Percentiles rank a stretch among this genome's conserved stretches.
These are phyloP conservation scores for Cutaneotrichosporon daszewskae DNA, from an alignment of 1,284 basidiomycete species.

Conservation along the genomic window DNA sequence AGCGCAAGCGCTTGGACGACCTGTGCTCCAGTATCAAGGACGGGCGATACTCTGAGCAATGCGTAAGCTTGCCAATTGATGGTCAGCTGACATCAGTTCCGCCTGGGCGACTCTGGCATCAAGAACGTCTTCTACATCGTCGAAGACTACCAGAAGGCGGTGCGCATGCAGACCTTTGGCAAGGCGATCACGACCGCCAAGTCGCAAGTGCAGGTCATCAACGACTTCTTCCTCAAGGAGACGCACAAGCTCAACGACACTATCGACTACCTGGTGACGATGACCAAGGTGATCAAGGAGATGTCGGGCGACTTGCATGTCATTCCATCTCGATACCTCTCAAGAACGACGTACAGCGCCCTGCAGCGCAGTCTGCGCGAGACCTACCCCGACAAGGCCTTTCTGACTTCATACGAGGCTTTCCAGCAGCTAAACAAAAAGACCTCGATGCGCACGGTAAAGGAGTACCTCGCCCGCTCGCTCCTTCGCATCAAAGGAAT, in stretches of 20 bases:
- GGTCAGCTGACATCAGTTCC: conserved; percentile 43
- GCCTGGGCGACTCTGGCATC: conserved; percentile 51
- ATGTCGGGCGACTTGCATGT: conserved; percentile 43
- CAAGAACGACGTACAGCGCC: conserved; percentile 30
- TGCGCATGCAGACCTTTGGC: conserved; percentile 34
- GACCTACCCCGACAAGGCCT: conserved; percentile 31
- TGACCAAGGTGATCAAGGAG: conserved; percentile 50
- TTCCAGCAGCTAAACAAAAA: conserved; percentile 53
- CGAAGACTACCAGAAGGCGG: conserved; percentile 51
- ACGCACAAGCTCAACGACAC: conserved; percentile 52
- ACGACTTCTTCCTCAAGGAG: conserved; percentile 55
- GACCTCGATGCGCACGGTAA: conserved; percentile 47
- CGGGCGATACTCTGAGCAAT: conserved; percentile 55
- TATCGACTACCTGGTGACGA: conserved; percentile 51
- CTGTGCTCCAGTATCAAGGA: conserved; percentile 52
- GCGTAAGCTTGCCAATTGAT: conserved; percentile 50
- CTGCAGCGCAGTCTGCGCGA: conserved; percentile 43
- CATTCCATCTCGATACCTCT: conserved; percentile 47
- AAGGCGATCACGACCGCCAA: conserved; percentile 47
- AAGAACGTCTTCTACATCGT: conserved; percentile 54
- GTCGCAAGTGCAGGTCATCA: conserved; percentile 54
- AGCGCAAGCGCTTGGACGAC: conserved; percentile 56
- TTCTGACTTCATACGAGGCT: conserved; percentile 49
- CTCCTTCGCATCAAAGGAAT: conserved; percentile 52
- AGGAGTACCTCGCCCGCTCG: conserved; percentile 53